Percentiles rank a stretch among this genome's conserved stretches.
These are phyloP conservation scores for Podosphaera xanthii DNA, from an alignment of 2,329 filamentous ascomycete species.

Conservation along the genomic window DNA sequence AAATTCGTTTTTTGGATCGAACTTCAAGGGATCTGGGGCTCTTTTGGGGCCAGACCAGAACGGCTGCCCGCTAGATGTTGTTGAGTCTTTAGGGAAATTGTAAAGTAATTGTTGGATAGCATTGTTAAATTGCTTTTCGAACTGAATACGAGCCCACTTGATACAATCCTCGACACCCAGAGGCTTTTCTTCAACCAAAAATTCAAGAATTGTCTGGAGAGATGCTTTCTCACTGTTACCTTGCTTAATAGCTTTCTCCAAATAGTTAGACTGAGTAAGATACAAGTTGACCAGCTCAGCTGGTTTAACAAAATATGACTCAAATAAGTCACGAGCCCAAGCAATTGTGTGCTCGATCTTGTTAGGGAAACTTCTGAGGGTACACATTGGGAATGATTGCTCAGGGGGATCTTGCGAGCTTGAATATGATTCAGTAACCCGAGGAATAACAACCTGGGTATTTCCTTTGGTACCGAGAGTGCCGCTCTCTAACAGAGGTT, in stretches of 20 bases:
- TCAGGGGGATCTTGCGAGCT: conserved; percentile 93
- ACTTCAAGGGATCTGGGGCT: conserved; percentile 75
- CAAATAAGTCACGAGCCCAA: conserved; percentile 91
- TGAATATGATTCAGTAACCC: conserved; percentile 88
- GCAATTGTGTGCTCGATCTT: conserved; percentile 97
- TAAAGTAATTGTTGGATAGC: conserved; percentile 84
- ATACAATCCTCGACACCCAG: conserved; percentile 90
- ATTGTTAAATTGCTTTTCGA: conserved; percentile 94
- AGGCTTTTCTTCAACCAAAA: conserved; percentile 76
- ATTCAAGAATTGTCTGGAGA: conserved; percentile 72
- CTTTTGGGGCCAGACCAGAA: conserved; percentile 99
- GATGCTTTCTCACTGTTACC: conserved; percentile 89
- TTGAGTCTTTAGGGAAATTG: conserved; percentile 91
- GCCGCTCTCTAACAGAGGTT: conserved; percentile 85
- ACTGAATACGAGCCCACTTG: conserved; percentile 78
- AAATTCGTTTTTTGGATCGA: conserved; percentile 62
- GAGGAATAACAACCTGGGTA: conserved; percentile 81
- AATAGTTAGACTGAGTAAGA: conserved; percentile 72
- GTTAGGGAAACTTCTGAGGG: conserved; percentile 90
- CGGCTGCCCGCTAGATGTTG: conserved; percentile 64
- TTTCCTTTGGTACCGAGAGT: conserved; percentile 98
- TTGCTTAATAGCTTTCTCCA: conserved; percentile 71
- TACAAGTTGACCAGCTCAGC: conserved; percentile 90
- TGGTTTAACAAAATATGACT: conserved; percentile 79
- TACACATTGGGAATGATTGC: conserved; percentile 98